A percentile compares a stretch with the other conserved stretches of the same genome.
phyloP scores from a whole-genome alignment of 768 basidiomycete species.

The Leucosporidium scottii region DNA sequence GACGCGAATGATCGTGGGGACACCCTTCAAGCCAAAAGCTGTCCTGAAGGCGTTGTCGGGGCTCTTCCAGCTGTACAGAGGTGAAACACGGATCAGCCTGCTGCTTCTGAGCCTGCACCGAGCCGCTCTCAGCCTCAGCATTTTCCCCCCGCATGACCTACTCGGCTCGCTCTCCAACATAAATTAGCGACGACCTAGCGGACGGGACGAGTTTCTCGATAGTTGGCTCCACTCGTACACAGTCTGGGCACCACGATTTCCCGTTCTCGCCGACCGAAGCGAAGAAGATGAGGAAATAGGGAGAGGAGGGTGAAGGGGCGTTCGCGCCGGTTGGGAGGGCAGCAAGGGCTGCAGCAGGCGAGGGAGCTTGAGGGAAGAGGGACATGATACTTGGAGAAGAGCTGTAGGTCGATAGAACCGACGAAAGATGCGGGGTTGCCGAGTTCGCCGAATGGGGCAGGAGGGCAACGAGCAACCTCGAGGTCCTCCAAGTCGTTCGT shows the following conservation, averaged over 20 bases:
- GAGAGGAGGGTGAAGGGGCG: constrained; percentile 3
- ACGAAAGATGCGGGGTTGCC: background rate
- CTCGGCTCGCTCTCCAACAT: constrained; percentile 14
- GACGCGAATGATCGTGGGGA: constrained; percentile 29
- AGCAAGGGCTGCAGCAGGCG: too few species aligned
- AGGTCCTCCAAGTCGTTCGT: background rate
- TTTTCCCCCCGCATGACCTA: constrained; percentile 2
- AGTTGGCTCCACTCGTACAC: constrained; percentile 2
- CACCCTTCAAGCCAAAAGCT: constrained; percentile 7
- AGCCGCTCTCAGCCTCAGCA: background rate
- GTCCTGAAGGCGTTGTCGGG: constrained; percentile 16
- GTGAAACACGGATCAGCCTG: too few species aligned
- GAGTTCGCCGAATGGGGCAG: background rate
- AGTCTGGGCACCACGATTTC: constrained; percentile 27
- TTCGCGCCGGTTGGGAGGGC: too few species aligned
- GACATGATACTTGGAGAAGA: too few species aligned
- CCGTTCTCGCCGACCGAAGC: constrained; percentile 12
- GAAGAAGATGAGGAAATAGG: constrained; percentile 27
- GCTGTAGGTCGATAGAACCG: background rate
- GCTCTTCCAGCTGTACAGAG: constrained; percentile 17
- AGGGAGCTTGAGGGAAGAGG: too few species aligned
- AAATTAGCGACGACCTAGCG: constrained; percentile 8
- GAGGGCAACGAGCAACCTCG: background rate
- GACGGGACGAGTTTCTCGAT: constrained; percentile 17
- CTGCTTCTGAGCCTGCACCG: background rate